Evolutionary conservation across 345 rosid species (phyloP).

Genomic region (Leavenworthia alabamica): DNA sequence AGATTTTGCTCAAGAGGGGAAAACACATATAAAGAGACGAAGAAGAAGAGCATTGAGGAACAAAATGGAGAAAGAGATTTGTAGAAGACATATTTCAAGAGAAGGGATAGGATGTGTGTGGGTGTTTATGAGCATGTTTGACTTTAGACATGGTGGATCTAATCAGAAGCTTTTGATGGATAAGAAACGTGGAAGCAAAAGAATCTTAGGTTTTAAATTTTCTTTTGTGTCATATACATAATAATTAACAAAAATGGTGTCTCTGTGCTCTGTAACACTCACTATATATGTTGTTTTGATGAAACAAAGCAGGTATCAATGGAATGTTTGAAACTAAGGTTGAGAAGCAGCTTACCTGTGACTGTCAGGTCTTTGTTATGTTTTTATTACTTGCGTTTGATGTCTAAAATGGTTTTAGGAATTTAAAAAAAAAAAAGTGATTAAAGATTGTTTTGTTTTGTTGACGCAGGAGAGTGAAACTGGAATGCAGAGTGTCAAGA

Average conservation of each 20-base stretch:
- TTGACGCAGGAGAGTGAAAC: constrained; percentile 47
- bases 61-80: constrained; percentile 28
- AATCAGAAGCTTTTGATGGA: constrained; percentile 62
- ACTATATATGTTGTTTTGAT: constrained; percentile 28
- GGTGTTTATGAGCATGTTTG: constrained; percentile 74
- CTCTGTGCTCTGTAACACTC: background rate
- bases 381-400: constrained; percentile 20
- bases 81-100: constrained; percentile 38
- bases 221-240: background rate
- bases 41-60: constrained; percentile 1
- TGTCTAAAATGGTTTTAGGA: background rate
- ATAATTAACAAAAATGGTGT: background rate
- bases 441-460: background rate
- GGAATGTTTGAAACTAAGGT: constrained; percentile 29
- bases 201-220: constrained; percentile 14
- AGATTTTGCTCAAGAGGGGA: constrained; percentile 1
- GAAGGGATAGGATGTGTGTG: constrained; percentile 75
- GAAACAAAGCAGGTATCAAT: constrained; percentile 24
- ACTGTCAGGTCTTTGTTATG: constrained; percentile 30
- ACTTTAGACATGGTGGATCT: constrained; percentile 66
- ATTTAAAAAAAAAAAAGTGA: background rate
- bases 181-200: constrained; percentile 44
- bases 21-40: background rate
- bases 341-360: constrained; percentile 19
- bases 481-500: constrained; percentile 53